These are phyloP conservation scores for Fusarium coicis DNA, from an alignment of 2,329 filamentous ascomycete genomes.

Conservation along the genomic window DNA sequence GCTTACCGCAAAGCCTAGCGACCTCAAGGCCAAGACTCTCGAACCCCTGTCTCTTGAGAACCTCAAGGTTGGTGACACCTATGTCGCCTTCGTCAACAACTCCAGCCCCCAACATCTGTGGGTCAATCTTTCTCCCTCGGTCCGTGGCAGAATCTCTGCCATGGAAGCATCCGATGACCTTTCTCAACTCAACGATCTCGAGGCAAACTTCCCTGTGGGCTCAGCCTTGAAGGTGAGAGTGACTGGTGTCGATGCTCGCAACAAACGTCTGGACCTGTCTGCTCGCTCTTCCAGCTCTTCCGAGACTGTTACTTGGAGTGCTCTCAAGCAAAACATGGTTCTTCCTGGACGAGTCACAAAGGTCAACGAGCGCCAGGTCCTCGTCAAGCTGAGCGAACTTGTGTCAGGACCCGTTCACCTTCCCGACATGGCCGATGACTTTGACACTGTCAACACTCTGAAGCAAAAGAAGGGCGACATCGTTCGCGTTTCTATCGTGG, in stretches of 20 bases:
- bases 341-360: constrained; percentile 87
- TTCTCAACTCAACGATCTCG: constrained; percentile 78
- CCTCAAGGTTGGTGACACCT: constrained; percentile 75
- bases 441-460: constrained; percentile 79
- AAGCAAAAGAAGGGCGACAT: constrained; percentile 86
- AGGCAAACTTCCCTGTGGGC: constrained; percentile 87
- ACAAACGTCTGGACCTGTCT: constrained; percentile 85
- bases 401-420: constrained; percentile 84
- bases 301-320: constrained; percentile 70
- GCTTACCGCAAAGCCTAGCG: constrained; percentile 81
- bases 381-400: constrained; percentile 85
- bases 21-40: constrained; percentile 60
- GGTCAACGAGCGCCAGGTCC: constrained; percentile 82
- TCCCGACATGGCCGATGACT: constrained; percentile 88
- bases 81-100: constrained; percentile 93
- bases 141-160: constrained; percentile 83
- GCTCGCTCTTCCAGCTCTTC: constrained; percentile 68
- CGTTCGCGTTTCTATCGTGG: constrained; percentile 85
- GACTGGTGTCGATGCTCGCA: constrained; percentile 75
- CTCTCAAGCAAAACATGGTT: constrained; percentile 81
- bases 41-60: constrained; percentile 75
- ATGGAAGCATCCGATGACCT: constrained; percentile 91
- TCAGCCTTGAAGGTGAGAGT: constrained; percentile 86
- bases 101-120: constrained; percentile 82
- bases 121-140: constrained; percentile 89